These are phyloP conservation scores for Teunomyces panamensis DNA, from an alignment of 805 yeast genomes.

Conservation along the genomic window DNA sequence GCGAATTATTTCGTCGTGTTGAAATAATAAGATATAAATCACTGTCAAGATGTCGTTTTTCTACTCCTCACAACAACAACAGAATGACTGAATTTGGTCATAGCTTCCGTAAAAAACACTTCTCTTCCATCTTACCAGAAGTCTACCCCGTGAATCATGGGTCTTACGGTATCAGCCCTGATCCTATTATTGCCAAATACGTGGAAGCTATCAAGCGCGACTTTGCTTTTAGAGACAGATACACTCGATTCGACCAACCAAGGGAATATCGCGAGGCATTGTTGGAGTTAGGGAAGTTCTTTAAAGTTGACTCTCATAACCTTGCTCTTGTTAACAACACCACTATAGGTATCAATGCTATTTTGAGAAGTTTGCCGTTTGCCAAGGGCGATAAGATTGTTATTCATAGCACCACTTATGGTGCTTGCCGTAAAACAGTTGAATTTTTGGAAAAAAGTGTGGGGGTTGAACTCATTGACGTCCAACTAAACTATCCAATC, in stretches of 20 bases:
- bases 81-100: constrained; percentile 43
- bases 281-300: constrained; percentile 32
- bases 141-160: constrained; percentile 60
- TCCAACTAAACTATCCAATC: constrained; percentile 15
- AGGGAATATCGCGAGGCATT: constrained; percentile 32
- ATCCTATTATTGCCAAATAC: constrained; percentile 41
- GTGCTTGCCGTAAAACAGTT: constrained; percentile 53
- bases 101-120: constrained; percentile 46
- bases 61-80: too few relatives aligned
- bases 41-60: too few relatives aligned
- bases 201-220: constrained; percentile 21
- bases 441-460: constrained; percentile 33
- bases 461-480: constrained; percentile 21
- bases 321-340: constrained; percentile 59
- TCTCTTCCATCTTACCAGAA: constrained; percentile 37
- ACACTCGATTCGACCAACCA: constrained; percentile 24
- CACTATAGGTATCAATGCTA: constrained; percentile 55
- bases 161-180: constrained; percentile 58
- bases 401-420: constrained; percentile 49
- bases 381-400: constrained; percentile 50
- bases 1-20: too few relatives aligned
- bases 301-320: constrained; percentile 46
- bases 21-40: too few relatives aligned
- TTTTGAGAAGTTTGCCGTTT: constrained; percentile 54
- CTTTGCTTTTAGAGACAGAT: constrained; percentile 47